Base-by-base conservation (phyloP, 148 eudicot genomes). In the Chenopodium album region DNA sequence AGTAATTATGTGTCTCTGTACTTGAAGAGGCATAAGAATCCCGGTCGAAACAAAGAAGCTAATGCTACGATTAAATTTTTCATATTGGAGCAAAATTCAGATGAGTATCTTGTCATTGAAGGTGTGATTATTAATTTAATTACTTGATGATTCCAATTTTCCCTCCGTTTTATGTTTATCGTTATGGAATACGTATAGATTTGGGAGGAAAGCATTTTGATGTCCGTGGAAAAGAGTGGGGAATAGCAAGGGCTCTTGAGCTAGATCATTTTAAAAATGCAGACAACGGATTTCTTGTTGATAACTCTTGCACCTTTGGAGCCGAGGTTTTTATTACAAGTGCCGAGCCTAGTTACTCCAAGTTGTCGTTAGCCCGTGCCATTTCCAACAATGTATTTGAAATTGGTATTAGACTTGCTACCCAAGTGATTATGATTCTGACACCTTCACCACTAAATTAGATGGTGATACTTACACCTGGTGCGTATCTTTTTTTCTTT, bases 21-120 rank as follows among this genome's bases (percentile, higher is more conserved):
- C 74, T 7, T 71, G 23, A 71, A 6, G 48, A 71, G 74, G 46
- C 10, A 31, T 16, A 44, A 19, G n/a, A 41, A 2, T 13, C n/a
- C 23, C 4, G 22, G 23, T 71, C 74, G 74, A 34, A 37, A 16
- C 4, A 17, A 22, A 19, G 48, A 37, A 34, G n/a, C 5, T 41
- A 19, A 16, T 9, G 52, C 41, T 4, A 0, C 48, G 1, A 71
- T 71, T 12, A 71, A 71, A 19, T 71, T 71, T 71, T 71, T 71
- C 75, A 71, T 71, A 37, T 16, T 13, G 26, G 75, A 71, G 41
- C 48, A 41, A 8, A 22, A 1, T 16, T 2, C 12, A 2, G 48
- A 9, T 34, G 48, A 71, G 41, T 71, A 71, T 71, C 50, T 71
- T 6, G 75, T 71, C 48, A 41, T 71, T 20, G 75, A 71, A 71